Base-by-base conservation (phyloP, 257 asterid species). In the Petunia axillaris region DNA sequence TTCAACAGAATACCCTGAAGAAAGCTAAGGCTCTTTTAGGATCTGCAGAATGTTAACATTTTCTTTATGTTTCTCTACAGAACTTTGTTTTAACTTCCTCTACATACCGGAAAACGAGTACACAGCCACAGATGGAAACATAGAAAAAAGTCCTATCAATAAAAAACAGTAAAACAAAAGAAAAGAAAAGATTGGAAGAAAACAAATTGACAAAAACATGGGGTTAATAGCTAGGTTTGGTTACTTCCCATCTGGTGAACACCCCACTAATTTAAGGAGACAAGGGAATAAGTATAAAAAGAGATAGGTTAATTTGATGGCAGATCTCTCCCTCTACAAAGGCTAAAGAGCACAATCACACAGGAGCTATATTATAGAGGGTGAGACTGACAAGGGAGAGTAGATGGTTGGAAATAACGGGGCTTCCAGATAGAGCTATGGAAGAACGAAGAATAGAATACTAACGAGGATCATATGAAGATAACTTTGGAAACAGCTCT, bases 141-240 rank as follows among this genome's bases (percentile, higher is more conserved):
- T 9, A 57, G 9, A 57, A 57, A 57, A 57, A n/a, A 37, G 16
- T n/a, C 37, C 64, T n/a, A 58, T 40, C 52, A 40, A 65, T 65
- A 39, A 13, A 39, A 25, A 50, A 25, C 25, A 25, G 7, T 10
- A 4, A 37, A 13, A 9, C 1, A 4, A 36, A 64, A 25, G 16
- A 14, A 41, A 65, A 14, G 25, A 25, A 25, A 3, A 41, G 8
- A 41, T n/a, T 68, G 57, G 9, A 40, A n/a, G 40, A 1, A 68
- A 68, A 68, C 40, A 68, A 67, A n/a, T 44, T 68, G 76, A 68
- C n/a, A 50, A 4, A 44, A 4, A 41, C 57, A 68, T 3, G 57
- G 57, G 76, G 44, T 68, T 68, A 68, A 68, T 68, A 67, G 53
- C 57, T 68, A 44, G 57, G 9, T 68, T 2, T 68, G 54, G 75